A percentile compares a stretch with the other conserved stretches of the same genome.
These are phyloP conservation scores for Pseudogymnoascus sp. DNA, from an alignment of 2,329 filamentous ascomycete genomes.

Conservation along the genomic window DNA sequence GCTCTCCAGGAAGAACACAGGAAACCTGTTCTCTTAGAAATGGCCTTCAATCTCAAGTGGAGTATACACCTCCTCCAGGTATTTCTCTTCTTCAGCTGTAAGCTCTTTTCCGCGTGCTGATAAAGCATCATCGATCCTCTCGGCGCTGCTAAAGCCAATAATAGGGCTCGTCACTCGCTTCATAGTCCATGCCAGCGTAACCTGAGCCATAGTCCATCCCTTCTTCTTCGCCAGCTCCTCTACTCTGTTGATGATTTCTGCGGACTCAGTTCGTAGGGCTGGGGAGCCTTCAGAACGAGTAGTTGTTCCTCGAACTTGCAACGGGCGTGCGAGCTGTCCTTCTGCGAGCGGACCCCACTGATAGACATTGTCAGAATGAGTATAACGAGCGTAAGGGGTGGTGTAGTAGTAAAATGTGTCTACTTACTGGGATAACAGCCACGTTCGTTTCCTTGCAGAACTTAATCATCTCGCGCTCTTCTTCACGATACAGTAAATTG, in stretches of 20 bases:
- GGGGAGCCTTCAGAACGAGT: conserved; percentile 16
- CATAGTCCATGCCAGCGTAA: conserved; percentile 49
- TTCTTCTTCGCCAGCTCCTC: conserved; percentile 50
- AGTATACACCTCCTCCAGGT: conserved; percentile 47
- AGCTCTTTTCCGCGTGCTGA: conserved; percentile 33
- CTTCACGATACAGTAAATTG: conserved; percentile 50
- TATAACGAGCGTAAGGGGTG: background rate
- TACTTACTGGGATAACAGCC: conserved; percentile 31
- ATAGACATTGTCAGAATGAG: background rate
- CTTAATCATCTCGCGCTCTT: conserved; percentile 40
- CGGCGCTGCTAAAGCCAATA: conserved; percentile 42
- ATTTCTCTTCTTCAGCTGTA: conserved; percentile 44
- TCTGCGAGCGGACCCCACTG: conserved; percentile 30
- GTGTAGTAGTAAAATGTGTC: conserved; percentile 1
- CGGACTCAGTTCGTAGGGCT: conserved; percentile 13
- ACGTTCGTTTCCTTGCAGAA: conserved; percentile 39
- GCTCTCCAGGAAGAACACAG: background rate
- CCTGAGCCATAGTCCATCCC: conserved; percentile 49
- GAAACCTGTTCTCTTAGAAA: conserved; percentile 13
- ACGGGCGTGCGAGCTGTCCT: conserved; percentile 28
- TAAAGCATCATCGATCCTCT: conserved; percentile 47
- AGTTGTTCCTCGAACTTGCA: conserved; percentile 19
- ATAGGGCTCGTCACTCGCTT: conserved; percentile 42
- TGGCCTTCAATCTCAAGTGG: conserved; percentile 34
- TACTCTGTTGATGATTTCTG: conserved; percentile 45